Evolutionary conservation across 2,329 filamentous ascomycete genomes (phyloP).

Genomic region (Monilinia fructigena): DNA sequence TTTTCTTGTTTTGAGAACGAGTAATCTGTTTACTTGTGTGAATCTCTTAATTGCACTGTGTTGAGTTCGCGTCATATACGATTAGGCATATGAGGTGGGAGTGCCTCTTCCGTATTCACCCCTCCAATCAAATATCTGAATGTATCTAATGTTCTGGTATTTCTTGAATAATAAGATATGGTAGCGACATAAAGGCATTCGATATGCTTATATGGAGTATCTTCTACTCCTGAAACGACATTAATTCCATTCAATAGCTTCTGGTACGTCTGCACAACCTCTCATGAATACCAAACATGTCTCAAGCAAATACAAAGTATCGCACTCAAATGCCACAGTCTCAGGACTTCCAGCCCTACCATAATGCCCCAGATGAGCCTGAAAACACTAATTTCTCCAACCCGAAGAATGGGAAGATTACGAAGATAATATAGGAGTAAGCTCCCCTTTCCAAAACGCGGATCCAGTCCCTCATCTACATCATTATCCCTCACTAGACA

Average conservation of each 20-base stretch:
- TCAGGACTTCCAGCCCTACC: neutral
- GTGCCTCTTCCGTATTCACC: neutral
- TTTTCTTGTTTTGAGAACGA: neutral
- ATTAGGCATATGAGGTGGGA: neutral
- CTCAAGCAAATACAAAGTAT: neutral
- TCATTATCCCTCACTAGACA: neutral
- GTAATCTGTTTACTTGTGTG: neutral
- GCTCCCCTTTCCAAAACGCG: neutral
- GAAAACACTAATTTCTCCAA: neutral
- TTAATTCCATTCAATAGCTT: neutral
- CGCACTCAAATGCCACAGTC: neutral
- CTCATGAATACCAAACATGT: neutral
- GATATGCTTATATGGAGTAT: neutral
- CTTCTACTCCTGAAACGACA: neutral
- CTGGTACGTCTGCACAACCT: neutral
- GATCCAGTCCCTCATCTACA: neutral
- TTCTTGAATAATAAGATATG: neutral
- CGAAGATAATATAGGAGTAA: neutral
- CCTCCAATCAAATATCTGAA: neutral
- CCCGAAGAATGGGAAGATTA: constrained; percentile 1
- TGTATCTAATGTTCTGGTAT: neutral
- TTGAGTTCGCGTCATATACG: too few relatives aligned
- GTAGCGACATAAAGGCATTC: neutral
- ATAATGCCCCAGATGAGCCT: neutral
- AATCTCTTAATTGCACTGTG: neutral